Evolutionary conservation across 2,329 filamentous ascomycete genomes (phyloP).

Genomic region (Paecilomyces sp.): DNA sequence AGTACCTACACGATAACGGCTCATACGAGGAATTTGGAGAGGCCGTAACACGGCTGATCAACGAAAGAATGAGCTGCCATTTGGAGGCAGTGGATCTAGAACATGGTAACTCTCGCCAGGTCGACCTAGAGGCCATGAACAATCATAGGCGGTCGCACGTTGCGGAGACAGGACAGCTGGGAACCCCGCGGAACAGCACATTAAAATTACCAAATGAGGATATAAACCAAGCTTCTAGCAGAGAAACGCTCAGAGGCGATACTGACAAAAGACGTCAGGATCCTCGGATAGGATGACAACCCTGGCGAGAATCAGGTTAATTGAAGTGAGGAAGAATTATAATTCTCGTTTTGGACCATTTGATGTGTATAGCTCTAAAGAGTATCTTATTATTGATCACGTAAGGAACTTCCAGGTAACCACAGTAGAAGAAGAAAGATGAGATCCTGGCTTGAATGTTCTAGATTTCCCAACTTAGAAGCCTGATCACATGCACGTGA

Average conservation of each 20-base stretch:
- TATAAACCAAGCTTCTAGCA: background rate
- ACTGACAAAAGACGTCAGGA: background rate
- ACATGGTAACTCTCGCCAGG: background rate
- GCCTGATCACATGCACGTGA: conserved; percentile 22
- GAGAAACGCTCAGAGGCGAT: background rate
- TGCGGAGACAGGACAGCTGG: background rate
- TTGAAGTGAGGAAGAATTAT: background rate
- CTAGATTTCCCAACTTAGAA: background rate
- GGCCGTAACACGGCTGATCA: background rate
- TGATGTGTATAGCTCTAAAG: background rate
- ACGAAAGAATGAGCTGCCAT: background rate
- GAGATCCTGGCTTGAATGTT: background rate
- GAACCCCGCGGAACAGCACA: background rate
- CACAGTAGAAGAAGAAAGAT: background rate
- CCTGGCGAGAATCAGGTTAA: background rate
- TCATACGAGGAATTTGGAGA: background rate
- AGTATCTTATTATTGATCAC: background rate
- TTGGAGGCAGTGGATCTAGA: background rate
- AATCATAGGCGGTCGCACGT: background rate
- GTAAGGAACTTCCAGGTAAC: background rate
- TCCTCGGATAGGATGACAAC: background rate
- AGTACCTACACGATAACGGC: background rate
- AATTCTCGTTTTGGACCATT: background rate
- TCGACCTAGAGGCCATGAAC: background rate
- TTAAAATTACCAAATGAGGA: background rate